Evolutionary conservation across 176 grass and related monocot genomes (phyloP).

Genomic region (Eragrostis curvula): DNA sequence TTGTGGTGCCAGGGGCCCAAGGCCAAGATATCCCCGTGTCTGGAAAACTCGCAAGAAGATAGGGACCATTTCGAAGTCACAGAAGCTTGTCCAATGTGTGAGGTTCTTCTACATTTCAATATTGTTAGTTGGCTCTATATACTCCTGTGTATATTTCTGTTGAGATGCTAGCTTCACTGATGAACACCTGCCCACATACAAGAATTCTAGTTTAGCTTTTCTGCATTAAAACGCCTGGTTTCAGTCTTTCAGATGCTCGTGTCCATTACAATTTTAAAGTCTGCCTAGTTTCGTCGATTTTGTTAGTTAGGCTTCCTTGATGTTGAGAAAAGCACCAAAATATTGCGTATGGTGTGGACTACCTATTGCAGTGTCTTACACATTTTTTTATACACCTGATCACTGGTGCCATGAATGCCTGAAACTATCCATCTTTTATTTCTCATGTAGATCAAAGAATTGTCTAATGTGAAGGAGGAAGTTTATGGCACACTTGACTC

Average conservation of each 20-base stretch:
- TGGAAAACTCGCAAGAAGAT: constrained; percentile 86
- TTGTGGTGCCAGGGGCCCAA: constrained; percentile 80
- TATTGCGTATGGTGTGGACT: neutral
- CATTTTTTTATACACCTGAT: constrained; percentile 5
- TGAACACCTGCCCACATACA: neutral
- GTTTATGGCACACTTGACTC: constrained; percentile 97
- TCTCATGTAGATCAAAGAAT: constrained; percentile 70
- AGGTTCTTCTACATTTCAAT: constrained; percentile 56
- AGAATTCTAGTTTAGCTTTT: constrained; percentile 1
- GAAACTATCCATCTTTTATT: constrained; percentile 18
- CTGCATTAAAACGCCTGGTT: constrained; percentile 1
- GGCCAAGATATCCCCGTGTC: constrained; percentile 85
- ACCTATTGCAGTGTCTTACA: neutral
- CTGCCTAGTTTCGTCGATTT: neutral
- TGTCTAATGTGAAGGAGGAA: constrained; percentile 98
- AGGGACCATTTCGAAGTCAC: constrained; percentile 87
- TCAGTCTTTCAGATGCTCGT: neutral
- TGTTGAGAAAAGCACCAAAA: neutral
- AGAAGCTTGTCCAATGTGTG: constrained; percentile 94
- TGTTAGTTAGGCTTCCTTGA: neutral
- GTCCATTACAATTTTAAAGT: neutral
- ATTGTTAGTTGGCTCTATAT: neutral
- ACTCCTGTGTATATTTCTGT: neutral
- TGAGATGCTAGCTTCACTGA: neutral
- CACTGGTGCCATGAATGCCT: neutral